These are phyloP conservation scores for Colletotrichum echinochloae DNA, from an alignment of 2,329 filamentous ascomycete genomes.

Conservation along the genomic window DNA sequence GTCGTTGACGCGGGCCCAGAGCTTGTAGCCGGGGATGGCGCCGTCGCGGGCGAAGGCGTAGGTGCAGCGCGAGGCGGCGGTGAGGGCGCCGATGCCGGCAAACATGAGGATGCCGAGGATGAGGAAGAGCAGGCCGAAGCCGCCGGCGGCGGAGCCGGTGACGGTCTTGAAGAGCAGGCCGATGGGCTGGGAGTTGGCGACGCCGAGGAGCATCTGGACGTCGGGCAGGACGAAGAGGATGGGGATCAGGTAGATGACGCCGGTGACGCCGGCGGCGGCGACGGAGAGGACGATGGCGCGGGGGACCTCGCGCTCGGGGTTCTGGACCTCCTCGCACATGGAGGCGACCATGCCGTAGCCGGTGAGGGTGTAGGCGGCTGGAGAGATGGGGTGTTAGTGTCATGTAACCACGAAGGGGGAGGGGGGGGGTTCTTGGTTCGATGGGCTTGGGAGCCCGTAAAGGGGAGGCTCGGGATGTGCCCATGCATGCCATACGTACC, in stretches of 20 bases:
- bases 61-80: conserved; percentile 79
- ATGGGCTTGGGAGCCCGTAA: no score
- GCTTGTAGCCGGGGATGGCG: conserved; percentile 75
- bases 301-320: conserved; percentile 75
- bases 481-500: conserved; percentile 16
- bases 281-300: conserved; percentile 79
- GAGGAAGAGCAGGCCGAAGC: conserved; percentile 80
- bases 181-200: conserved; percentile 81
- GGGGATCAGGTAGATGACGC: conserved; percentile 76
- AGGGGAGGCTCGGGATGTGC: neutral
- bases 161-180: conserved; percentile 80
- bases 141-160: conserved; percentile 78
- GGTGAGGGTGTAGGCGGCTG: conserved; percentile 69
- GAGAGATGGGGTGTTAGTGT: neutral
- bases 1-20: conserved; percentile 75
- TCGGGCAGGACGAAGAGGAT: conserved; percentile 82
- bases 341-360: conserved; percentile 78
- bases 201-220: conserved; percentile 70
- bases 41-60: conserved; percentile 83
- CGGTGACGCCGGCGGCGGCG: conserved; percentile 73
- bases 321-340: conserved; percentile 80
- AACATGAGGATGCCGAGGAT: conserved; percentile 83
- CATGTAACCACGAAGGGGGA: neutral
- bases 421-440: neutral
- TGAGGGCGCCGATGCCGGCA: conserved; percentile 79